Base-by-base conservation (phyloP, 2,329 filamentous ascomycete genomes). In the Elsinoe australis region DNA sequence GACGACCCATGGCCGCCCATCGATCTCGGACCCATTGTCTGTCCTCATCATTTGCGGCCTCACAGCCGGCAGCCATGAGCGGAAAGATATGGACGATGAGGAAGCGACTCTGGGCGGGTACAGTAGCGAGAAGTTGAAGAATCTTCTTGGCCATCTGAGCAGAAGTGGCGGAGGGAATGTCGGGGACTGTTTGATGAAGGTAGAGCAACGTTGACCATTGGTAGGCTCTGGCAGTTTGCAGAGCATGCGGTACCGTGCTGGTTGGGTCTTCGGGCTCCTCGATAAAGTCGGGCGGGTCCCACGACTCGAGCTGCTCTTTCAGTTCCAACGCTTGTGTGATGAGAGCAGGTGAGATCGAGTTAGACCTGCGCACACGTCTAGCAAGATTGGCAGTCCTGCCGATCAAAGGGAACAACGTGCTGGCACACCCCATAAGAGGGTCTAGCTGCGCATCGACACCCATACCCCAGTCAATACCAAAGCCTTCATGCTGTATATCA, bases 1-100 rank as follows among this genome's bases (percentile, higher is more conserved):
- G 71, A 15, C 67, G 65, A 45, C 72, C 71, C 69, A 85, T 81
- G 2, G 72, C 67, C 3, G 66, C 63, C 82, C 81, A 86, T 26
- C 82, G 71, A 18, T 76, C 70, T 34, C 73, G 66, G 2, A 85
- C 77, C 79, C 80, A 85, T 22, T 74, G 66, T 9, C 82, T 68
- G 55, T 83, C 78, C 54, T 83, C 79, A 10, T 68, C 65, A 2
- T 70, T 71, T 18, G 72, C 67, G 6, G 76, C 75, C 61, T 85
- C 82, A 54, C 79, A 82, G 1, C 81, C 80, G 2, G 82, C 82
- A 1, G 76, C 79, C 53, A 84, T 70, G 1, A 86, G 71, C 1
- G 82, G 82, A 54, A 80, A 85, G 50, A 85, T 82, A 31, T 85
- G 82, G 2, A 85, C 74, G 36, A 85, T 82, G 14, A 79, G 75